A percentile compares a stretch with the other conserved stretches of the same genome.
Conservation (phyloP, 1,139 yeast genomes). For the Scheffersomyces stambukii region DNA sequence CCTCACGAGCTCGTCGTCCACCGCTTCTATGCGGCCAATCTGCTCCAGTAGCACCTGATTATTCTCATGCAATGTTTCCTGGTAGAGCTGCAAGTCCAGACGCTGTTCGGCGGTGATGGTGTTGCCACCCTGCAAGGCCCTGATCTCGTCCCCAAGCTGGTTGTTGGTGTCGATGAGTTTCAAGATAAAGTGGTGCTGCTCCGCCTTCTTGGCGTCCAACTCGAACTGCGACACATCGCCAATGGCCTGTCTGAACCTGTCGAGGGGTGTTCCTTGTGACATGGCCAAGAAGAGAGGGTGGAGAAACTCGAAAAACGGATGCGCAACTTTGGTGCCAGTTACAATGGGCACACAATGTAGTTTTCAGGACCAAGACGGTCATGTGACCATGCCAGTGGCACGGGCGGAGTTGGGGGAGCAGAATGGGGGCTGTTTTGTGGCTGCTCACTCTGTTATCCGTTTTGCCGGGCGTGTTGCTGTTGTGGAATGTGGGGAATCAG, state of each 20-base stretch:
- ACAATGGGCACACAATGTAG: no score
- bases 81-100: conserved; percentile 26
- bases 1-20: conserved; percentile 21
- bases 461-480: no score
- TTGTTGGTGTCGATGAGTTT: conserved; percentile 32
- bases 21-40: conserved; percentile 16
- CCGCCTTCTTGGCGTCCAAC: conserved; percentile 8
- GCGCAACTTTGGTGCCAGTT: no score
- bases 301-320: conserved; percentile 10
- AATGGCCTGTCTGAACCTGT: conserved; percentile 25
- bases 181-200: conserved; percentile 9
- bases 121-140: conserved; percentile 1
- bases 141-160: conserved; percentile 24
- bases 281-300: no score
- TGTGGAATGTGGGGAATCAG: no score
- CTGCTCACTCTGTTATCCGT: no score
- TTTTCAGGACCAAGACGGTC: no score
- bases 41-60: conserved; percentile 27
- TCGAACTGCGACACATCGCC: conserved; percentile 18
- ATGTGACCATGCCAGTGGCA: no score
- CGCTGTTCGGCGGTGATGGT: conserved; percentile 11
- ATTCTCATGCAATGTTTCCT: conserved; percentile 33
- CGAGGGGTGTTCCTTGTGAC: no score
- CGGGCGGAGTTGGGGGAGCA: no score
- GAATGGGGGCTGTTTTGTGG: no score